phyloP scores from a whole-genome alignment of 2,329 filamentous ascomycete genomes.

The Whalleya microplaca region DNA sequence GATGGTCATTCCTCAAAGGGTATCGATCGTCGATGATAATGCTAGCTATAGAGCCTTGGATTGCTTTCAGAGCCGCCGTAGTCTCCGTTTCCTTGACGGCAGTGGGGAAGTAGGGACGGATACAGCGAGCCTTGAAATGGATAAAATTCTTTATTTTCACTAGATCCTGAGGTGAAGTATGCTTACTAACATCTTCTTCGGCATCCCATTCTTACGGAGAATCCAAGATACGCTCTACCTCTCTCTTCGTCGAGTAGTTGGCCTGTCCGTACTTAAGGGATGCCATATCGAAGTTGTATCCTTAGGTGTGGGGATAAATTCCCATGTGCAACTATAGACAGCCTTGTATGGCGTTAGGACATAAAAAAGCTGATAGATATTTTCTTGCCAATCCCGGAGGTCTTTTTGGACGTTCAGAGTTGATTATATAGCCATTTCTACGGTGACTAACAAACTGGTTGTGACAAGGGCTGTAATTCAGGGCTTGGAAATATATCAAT shows the following conservation, averaged over 20 bases:
- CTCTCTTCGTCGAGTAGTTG: background rate
- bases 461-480: too few species aligned
- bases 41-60: background rate
- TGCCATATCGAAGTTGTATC: background rate
- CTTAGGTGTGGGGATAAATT: background rate
- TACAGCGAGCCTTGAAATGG: background rate
- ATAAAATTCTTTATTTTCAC: background rate
- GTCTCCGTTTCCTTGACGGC: background rate
- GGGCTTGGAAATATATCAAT: too few species aligned
- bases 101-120: background rate
- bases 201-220: background rate
- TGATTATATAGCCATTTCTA: background rate
- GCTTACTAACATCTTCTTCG: background rate
- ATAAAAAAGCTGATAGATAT: background rate
- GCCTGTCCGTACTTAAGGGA: background rate
- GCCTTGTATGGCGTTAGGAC: background rate
- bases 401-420: background rate
- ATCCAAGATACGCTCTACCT: background rate
- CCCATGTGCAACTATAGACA: background rate
- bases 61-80: background rate
- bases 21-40: background rate
- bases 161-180: background rate
- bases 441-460: background rate
- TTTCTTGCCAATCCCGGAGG: background rate
- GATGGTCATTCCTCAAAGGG: background rate